A percentile compares a stretch with the other conserved stretches of the same genome.
These are phyloP conservation scores for Kazachstania taianensis DNA, from an alignment of 805 yeast species.

Conservation along the genomic window DNA sequence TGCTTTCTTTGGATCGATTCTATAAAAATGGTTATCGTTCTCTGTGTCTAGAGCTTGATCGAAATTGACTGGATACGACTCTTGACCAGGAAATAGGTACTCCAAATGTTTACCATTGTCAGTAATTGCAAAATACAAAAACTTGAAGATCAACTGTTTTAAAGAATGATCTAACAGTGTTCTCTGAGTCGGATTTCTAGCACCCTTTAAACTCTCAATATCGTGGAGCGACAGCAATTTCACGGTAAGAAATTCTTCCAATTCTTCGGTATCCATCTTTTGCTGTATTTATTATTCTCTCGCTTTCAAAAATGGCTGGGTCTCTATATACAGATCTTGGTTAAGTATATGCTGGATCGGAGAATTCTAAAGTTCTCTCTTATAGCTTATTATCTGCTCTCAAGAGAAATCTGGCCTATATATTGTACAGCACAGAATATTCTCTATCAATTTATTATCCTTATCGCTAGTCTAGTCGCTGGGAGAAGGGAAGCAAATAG, in stretches of 20 bases:
- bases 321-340: no score
- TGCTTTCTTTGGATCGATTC: constrained; percentile 2
- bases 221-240: constrained; percentile 17
- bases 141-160: constrained; percentile 18
- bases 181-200: constrained; percentile 23
- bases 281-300: no score
- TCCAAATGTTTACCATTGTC: constrained; percentile 32
- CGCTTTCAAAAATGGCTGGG: no score
- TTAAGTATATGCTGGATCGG: no score
- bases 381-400: no score
- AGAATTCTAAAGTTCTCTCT: no score
- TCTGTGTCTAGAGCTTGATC: constrained; percentile 15
- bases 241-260: constrained; percentile 1
- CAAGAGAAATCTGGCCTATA: no score
- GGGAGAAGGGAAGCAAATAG: no score
- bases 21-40: constrained; percentile 6
- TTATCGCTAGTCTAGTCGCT: no score
- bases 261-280: background rate
- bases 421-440: no score
- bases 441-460: no score
- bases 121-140: constrained; percentile 29
- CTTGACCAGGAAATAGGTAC: constrained; percentile 24
- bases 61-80: constrained; percentile 11
- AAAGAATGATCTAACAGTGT: constrained; percentile 21
- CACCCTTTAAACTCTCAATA: constrained; percentile 11